Evolutionary conservation across 1,139 yeast genomes (phyloP).

Genomic region (Taphrina populina): DNA sequence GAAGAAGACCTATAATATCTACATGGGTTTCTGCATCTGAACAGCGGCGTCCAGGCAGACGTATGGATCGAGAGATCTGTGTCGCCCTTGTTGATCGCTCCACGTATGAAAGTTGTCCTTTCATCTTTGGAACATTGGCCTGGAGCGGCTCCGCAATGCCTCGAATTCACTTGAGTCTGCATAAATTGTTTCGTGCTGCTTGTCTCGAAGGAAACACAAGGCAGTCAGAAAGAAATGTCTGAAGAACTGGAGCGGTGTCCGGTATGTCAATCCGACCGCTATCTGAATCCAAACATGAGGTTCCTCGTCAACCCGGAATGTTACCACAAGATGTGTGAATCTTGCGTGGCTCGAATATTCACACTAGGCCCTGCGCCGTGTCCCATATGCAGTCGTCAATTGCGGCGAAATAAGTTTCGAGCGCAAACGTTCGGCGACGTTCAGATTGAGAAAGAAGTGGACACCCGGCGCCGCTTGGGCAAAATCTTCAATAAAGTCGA

Average conservation of each 20-base stretch:
- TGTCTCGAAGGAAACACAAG: not conserved
- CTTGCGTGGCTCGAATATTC: conserved; percentile 68
- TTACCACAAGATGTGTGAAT: conserved; percentile 93
- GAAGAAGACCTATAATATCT: too few relatives aligned
- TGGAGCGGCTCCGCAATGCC: too few relatives aligned
- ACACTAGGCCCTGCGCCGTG: conserved; percentile 95
- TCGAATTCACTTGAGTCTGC: too few relatives aligned
- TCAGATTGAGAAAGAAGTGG: conserved; percentile 85
- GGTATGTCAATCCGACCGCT: conserved; percentile 92
- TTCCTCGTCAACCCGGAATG: conserved; percentile 95
- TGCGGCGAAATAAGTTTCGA: conserved; percentile 85
- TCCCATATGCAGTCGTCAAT: conserved; percentile 81
- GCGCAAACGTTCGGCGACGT: conserved; percentile 90
- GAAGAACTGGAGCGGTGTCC: conserved; percentile 77
- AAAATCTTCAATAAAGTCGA: conserved; percentile 79
- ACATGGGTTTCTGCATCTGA: too few relatives aligned
- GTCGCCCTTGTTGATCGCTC: too few relatives aligned
- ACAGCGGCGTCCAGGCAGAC: too few relatives aligned
- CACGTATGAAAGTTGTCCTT: too few relatives aligned
- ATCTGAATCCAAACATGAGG: conserved; percentile 87
- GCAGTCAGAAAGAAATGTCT: not conserved
- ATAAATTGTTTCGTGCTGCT: too few relatives aligned
- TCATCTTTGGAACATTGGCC: too few relatives aligned
- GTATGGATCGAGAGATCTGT: too few relatives aligned
- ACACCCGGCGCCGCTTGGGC: conserved; percentile 74